Evolutionary conservation across 495 filamentous ascomycete species (phyloP), one percentile per base, ranked within the genome.

Genomic region (Penicillium tannophilum): DNA sequence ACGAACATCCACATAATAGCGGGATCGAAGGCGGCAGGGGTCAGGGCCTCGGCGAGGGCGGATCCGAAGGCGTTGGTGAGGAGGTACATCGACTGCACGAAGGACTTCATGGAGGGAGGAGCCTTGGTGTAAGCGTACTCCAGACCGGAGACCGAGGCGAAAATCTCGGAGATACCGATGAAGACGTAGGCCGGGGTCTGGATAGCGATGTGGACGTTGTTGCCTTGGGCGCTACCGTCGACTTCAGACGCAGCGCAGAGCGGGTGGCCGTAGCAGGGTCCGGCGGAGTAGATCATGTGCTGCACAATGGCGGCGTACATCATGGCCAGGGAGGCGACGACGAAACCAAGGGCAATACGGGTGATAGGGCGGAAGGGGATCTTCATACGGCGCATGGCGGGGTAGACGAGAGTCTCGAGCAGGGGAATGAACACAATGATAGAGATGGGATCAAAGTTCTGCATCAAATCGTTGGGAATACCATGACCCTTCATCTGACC

Each of bases 121-220:
- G 91, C 90, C 77, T 93, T 91, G 68, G 86, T 90, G 73, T 88
- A 93, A 31, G 90, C 91, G 65, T 93, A 92, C 68, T 90, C 87
- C 16, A 89, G 76, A 54, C 77, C 80, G 20, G 86, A 89, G 69
- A 91, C 86, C 48, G 81, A 87, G 17, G 87, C 87, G 70, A 91
- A 85, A 63, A 90, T 90, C 72, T 91, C 89, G 24, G 86, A 87
- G 33, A 91, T 61, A 66, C 83, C 89, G 57, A 90, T 86, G 53
- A 91, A 79, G 28, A 90, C 66, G 73, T 92, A 91, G 4, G 86
- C 79, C 5, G 83, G 83, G 12, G 85, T 85, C 67, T 92, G 89
- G 6, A 87, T 83, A 70, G 84, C 87, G 31, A 90, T 86, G 67
- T 84, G 85, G 49, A 90, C 73, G 28, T 78, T 59, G 62, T 84